Evolutionary conservation across 2,329 filamentous ascomycete species (phyloP).

Genomic region (Cladosporium austrohemisphaericum): DNA sequence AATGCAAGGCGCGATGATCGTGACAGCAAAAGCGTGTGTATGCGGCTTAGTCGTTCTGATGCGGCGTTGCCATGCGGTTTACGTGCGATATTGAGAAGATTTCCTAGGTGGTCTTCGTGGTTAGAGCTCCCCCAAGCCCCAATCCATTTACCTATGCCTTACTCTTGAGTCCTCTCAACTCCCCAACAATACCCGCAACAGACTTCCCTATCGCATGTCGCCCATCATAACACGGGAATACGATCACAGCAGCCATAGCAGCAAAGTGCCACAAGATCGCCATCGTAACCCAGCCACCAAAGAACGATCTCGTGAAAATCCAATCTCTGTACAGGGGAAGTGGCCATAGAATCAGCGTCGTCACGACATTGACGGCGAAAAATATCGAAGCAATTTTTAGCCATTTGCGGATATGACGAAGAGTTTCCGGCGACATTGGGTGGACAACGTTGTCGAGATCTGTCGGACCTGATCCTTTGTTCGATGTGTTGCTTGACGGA

Average conservation of each 20-base stretch:
- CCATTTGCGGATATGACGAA: conserved; percentile 26
- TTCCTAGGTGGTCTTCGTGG: no score
- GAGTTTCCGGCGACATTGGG: conserved; percentile 38
- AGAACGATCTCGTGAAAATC: conserved; percentile 47
- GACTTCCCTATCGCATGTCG: conserved; percentile 38
- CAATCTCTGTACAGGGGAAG: conserved; percentile 49
- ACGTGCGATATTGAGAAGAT: no score
- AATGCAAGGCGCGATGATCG: no score
- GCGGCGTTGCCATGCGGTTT: no score
- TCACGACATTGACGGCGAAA: conserved; percentile 42
- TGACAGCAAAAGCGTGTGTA: no score
- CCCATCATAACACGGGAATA: conserved; percentile 50
- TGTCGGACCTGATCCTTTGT: conserved; percentile 19
- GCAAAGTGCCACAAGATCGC: conserved; percentile 49
- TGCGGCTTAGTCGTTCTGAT: no score
- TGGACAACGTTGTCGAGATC: conserved; percentile 40
- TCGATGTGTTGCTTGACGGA: background rate
- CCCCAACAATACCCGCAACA: conserved; percentile 23
- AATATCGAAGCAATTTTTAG: conserved; percentile 38
- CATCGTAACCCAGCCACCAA: conserved; percentile 44
- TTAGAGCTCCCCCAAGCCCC: no score
- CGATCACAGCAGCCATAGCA: conserved; percentile 44
- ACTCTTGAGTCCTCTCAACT: background rate
- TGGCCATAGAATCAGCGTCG: conserved; percentile 49
- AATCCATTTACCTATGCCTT: no score